phyloP scores from a whole-genome alignment of 1,284 basidiomycete genomes.

The Cryptococcus amylolentus region DNA sequence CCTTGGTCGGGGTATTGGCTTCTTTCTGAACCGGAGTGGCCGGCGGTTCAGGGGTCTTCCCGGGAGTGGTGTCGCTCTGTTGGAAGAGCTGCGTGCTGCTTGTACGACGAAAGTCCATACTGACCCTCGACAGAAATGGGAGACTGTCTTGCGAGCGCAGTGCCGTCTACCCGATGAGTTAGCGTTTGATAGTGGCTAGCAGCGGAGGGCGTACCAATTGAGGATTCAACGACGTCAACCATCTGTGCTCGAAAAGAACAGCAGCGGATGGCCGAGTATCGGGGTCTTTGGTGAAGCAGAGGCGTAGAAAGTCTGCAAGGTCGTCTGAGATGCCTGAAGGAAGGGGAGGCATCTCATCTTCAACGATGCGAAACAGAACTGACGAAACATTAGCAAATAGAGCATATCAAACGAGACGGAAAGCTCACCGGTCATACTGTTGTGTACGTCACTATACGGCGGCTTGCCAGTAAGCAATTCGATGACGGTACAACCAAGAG shows the following conservation, averaged over 20 bases:
- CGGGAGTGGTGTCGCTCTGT: slow-evolving; percentile 8
- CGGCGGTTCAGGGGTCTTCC: slow-evolving; percentile 16
- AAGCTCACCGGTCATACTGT: slow-evolving; percentile 72
- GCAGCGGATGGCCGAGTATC: slow-evolving; percentile 72
- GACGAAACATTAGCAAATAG: background rate
- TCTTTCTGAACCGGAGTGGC: too few relatives aligned
- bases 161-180: slow-evolving; percentile 54
- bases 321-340: slow-evolving; percentile 71
- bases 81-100: slow-evolving; percentile 54
- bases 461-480: slow-evolving; percentile 88
- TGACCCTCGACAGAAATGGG: slow-evolving; percentile 85
- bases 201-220: slow-evolving; percentile 63
- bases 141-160: slow-evolving; percentile 87
- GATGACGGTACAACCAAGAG: slow-evolving; percentile 82
- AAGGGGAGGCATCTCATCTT: slow-evolving; percentile 80
- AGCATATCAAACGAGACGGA: slow-evolving; percentile 19
- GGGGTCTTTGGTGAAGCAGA: slow-evolving; percentile 88
- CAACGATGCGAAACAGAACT: slow-evolving; percentile 96
- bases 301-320: slow-evolving; percentile 70
- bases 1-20: slow-evolving; percentile 43
- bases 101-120: slow-evolving; percentile 71
- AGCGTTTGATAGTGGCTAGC: background rate
- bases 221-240: slow-evolving; percentile 75
- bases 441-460: slow-evolving; percentile 80
- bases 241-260: slow-evolving; percentile 78